Base-by-base conservation (phyloP, 768 basidiomycete species). In the Auriscalpium vulgare region DNA sequence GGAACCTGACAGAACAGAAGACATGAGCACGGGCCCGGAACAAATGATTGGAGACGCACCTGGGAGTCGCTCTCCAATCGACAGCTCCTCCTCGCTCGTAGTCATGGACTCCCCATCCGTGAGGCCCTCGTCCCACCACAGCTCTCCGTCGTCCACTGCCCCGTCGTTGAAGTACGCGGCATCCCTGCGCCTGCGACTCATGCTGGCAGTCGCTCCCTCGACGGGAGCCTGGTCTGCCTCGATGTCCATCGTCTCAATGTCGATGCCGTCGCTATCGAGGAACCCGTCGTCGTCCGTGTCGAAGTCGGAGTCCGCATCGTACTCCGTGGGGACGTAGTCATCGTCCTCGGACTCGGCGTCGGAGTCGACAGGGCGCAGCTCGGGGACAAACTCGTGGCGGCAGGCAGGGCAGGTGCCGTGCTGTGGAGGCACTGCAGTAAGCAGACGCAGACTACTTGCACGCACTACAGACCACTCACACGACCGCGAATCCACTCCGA, bases 351-450 rank as follows among this genome's bases (percentile, higher is more conserved):
- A 84, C 63, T 84, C 86, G 64, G 78, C 75, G 61, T 85, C 85
- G 10, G 78, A 77, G 37, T 82, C 78, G 2, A 76, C 72, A 1
- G 72, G 71, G 1, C 77, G 76, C 4, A 66, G 69, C 40, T 85
- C 74, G 51, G 82, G 77, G 40, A 84, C 69, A 67, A 87, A 87
- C 7, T 71, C 66, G 56, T 80, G 71, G 35, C 86, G 73, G 65
- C 86, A 88, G 4, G 84, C 79, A 14, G 86, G 86, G 60, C 87
- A 88, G 61, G 74, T 86, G 13, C 85, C 85, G 61, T 87, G 85
- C 84, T 86, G 57, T 4, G 65, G 17, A n/a, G 47, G 45, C 21
- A 21, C 13, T 46, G 54, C 21, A 51, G 46, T 43, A 34, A 14
- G 36, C 51, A 36, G 35, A n/a, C 8, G 54, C 35, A 35, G 10